These are phyloP conservation scores for Medicago arabica DNA, from an alignment of 306 rosid species.

Conservation along the genomic window DNA sequence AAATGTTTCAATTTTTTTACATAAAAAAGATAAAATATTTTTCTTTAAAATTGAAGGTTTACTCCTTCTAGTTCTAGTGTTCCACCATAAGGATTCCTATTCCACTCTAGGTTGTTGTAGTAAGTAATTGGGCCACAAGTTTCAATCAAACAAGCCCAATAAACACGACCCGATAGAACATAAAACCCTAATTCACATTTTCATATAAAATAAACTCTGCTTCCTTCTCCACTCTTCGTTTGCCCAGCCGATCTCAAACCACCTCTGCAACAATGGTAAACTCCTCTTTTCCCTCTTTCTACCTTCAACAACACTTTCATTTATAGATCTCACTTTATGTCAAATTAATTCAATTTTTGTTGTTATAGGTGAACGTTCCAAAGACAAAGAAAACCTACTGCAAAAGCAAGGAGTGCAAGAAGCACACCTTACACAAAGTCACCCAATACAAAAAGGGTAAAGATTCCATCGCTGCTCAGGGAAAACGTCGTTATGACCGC, in stretches of 20 bases:
- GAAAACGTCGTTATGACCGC: slow-evolving; percentile 60
- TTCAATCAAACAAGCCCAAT: not conserved
- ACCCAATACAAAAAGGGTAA: slow-evolving; percentile 63
- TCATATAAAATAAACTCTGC: not conserved
- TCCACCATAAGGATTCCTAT: too few species aligned
- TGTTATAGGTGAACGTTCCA: slow-evolving; percentile 57
- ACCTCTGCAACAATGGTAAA: not conserved
- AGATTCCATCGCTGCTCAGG: slow-evolving; percentile 59
- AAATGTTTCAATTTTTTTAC: too few species aligned
- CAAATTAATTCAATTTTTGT: not conserved
- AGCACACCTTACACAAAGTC: slow-evolving; percentile 62
- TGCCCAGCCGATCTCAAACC: not conserved
- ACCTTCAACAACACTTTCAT: not conserved
- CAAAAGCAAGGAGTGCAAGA: slow-evolving; percentile 58
- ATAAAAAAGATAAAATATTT: too few species aligned
- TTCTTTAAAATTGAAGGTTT: too few species aligned
- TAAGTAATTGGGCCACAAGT: too few species aligned
- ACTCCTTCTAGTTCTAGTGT: too few species aligned
- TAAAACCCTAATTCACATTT: not conserved
- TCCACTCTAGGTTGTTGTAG: too few species aligned
- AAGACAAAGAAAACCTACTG: slow-evolving; percentile 62
- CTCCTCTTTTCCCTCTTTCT: not conserved
- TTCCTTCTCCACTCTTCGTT: not conserved
- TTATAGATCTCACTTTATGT: not conserved
- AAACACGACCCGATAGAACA: not conserved